phyloP scores from a whole-genome alignment of 768 basidiomycete genomes.

The Xerocomus brunneocitrinus region DNA sequence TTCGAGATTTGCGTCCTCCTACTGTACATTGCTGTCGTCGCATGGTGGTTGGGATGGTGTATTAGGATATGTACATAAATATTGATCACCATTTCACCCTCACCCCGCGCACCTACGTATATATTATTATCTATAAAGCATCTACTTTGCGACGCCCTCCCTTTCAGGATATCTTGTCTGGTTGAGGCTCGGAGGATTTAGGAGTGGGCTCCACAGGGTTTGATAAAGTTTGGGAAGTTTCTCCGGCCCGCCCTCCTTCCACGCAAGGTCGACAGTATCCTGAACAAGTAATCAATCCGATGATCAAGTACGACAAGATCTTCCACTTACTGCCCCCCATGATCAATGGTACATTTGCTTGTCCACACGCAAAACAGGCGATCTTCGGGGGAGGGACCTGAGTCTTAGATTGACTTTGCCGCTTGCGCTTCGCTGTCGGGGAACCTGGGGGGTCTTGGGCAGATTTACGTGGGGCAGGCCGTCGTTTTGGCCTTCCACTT shows the following conservation, averaged over 20 bases:
- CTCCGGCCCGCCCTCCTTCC: conserved; percentile 45
- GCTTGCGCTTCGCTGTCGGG: conserved; percentile 39
- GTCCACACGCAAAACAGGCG: conserved; percentile 56
- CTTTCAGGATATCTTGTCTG: neutral
- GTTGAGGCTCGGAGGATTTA: neutral
- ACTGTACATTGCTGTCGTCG: conserved; percentile 52
- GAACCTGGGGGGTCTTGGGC: conserved; percentile 19
- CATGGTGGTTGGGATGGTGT: conserved; percentile 78
- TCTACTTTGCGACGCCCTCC: neutral
- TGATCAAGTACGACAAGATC: neutral
- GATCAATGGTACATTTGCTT: conserved; percentile 70
- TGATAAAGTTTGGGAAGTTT: conserved; percentile 22
- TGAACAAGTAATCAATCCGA: conserved; percentile 21
- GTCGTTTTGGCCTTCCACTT: conserved; percentile 35
- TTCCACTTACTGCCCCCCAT: conserved; percentile 63
- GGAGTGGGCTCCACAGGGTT: neutral
- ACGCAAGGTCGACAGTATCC: conserved; percentile 70
- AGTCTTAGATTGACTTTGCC: conserved; percentile 32
- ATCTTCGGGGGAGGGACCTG: conserved; percentile 40
- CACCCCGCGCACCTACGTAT: conserved; percentile 2
- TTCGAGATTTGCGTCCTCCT: conserved; percentile 54
- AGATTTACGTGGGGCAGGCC: conserved; percentile 30
- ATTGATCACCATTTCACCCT: neutral
- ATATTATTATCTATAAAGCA: conserved; percentile 9
- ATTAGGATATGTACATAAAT: conserved; percentile 44